phyloP scores from a whole-genome alignment of 164 flowering plant genomes.

The Stephania cephalantha region DNA sequence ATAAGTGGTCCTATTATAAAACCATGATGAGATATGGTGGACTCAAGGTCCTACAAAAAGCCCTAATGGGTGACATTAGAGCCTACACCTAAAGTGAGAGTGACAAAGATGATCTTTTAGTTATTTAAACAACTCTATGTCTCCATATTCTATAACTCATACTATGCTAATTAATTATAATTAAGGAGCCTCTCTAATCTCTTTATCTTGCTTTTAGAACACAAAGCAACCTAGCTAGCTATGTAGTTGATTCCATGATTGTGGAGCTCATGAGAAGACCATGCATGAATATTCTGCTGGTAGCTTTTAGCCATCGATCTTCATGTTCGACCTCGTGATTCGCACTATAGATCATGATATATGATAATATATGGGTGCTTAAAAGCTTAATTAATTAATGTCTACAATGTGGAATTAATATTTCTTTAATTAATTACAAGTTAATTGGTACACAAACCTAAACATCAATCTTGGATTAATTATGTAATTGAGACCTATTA shows the following conservation, averaged over 20 bases:
- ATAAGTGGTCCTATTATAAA: background rate
- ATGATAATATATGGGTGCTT: background rate
- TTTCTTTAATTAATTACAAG: background rate
- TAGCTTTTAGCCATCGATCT: background rate
- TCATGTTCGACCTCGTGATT: background rate
- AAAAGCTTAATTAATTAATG: background rate
- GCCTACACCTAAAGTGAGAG: constrained; percentile 2
- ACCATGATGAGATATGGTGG: constrained; percentile 11
- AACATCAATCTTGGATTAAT: background rate
- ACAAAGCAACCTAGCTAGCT: constrained; percentile 3
- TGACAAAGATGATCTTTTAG: background rate
- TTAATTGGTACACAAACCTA: background rate
- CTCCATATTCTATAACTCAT: background rate
- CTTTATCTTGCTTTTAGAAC: constrained; percentile 19
- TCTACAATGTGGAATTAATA: background rate
- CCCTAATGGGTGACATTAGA: constrained; percentile 24
- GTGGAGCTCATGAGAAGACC: constrained; percentile 5
- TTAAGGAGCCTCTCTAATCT: constrained; percentile 1
- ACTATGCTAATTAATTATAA: background rate
- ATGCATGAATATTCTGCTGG: background rate
- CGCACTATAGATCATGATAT: background rate
- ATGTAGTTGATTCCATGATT: constrained; percentile 30
- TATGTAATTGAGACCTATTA: too few relatives aligned
- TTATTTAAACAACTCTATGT: background rate
- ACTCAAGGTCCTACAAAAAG: constrained; percentile 8